A percentile compares a stretch with the other conserved stretches of the same genome.
These are phyloP conservation scores for Heliamphora pulchella DNA, from an alignment of 179 eudicot species.

Conservation along the genomic window DNA sequence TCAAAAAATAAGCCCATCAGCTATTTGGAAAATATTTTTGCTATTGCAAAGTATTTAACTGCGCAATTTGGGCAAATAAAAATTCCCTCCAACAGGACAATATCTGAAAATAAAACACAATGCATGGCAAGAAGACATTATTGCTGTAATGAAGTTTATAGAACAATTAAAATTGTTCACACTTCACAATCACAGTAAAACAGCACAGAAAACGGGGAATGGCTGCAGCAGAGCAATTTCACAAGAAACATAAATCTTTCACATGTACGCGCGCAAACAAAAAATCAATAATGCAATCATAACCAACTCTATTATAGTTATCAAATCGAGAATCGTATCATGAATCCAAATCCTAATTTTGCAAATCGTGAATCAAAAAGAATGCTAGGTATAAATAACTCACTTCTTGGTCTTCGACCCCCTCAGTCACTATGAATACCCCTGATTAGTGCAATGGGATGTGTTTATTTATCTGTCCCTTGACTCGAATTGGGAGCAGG, in stretches of 20 bases:
- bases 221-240: neutral
- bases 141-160: conserved; percentile 2
- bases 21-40: neutral
- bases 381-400: too few relatives aligned
- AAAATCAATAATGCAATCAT: too few relatives aligned
- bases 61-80: neutral
- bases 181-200: neutral
- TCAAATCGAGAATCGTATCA: too few relatives aligned
- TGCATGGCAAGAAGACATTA: neutral
- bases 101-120: neutral
- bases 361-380: too few relatives aligned
- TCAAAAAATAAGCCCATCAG: conserved; percentile 17
- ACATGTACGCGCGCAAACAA: neutral
- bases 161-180: neutral
- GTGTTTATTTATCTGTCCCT: too few relatives aligned
- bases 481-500: too few relatives aligned
- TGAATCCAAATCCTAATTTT: too few relatives aligned
- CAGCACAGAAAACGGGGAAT: neutral
- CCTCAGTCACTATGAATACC: too few relatives aligned
- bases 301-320: too few relatives aligned
- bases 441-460: too few relatives aligned
- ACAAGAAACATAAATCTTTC: neutral
- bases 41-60: neutral
- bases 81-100: neutral
- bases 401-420: too few relatives aligned